A percentile compares a stretch with the other conserved stretches of the same genome.
These are phyloP conservation scores for Wickerhamiella brachini DNA, from an alignment of 805 yeast species.

Conservation along the genomic window DNA sequence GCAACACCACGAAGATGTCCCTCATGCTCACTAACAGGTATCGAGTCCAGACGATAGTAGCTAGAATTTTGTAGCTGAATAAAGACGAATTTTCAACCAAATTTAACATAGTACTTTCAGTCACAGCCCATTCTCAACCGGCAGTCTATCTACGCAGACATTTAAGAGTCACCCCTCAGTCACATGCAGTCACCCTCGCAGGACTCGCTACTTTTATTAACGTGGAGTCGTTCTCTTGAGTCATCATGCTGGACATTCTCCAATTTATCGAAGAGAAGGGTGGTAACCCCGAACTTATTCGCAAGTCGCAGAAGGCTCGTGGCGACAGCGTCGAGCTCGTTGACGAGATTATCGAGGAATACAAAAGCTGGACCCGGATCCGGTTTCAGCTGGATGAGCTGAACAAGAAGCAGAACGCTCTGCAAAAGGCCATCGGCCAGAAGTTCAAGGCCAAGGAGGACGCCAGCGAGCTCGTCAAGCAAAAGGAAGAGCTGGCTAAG, in stretches of 20 bases:
- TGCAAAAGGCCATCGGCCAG: conserved; percentile 86
- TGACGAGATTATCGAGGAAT: conserved; percentile 84
- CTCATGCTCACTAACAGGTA: conserved; percentile 69
- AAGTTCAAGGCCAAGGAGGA: conserved; percentile 93
- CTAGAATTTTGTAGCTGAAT: too few species aligned
- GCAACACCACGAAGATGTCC: conserved; percentile 42
- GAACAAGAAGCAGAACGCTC: conserved; percentile 76
- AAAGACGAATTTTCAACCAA: too few species aligned
- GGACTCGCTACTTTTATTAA: neutral
- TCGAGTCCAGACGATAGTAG: too few species aligned
- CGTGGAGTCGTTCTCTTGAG: neutral
- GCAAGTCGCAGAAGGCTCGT: conserved; percentile 83
- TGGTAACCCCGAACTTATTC: conserved; percentile 83
- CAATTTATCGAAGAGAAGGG: conserved; percentile 94
- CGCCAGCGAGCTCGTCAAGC: conserved; percentile 65
- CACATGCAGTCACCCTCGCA: too few species aligned
- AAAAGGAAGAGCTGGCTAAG: conserved; percentile 62
- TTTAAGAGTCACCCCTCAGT: too few species aligned
- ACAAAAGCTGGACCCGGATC: conserved; percentile 82
- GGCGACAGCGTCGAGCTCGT: conserved; percentile 90
- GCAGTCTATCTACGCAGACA: too few species aligned
- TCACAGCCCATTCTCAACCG: too few species aligned
- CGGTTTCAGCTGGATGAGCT: conserved; percentile 82
- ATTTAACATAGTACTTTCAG: too few species aligned
- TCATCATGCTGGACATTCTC: conserved; percentile 73